phyloP scores from a whole-genome alignment of 108 stramenopile species.

The Cyclotella choctawhatcheeana region DNA sequence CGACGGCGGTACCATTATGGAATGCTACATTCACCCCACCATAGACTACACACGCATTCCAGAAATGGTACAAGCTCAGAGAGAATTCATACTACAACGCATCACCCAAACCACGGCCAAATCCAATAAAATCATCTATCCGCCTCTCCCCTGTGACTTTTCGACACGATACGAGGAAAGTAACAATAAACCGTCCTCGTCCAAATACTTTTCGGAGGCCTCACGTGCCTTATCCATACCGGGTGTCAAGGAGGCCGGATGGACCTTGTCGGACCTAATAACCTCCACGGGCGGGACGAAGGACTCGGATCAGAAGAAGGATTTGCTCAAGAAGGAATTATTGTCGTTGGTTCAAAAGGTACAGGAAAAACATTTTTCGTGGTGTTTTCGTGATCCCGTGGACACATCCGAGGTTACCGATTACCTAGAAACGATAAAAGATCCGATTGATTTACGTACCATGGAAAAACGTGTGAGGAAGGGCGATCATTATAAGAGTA shows the following conservation, averaged over 20 bases:
- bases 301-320: conserved; percentile 77
- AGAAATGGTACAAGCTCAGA: conserved; percentile 84
- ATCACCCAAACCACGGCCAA: conserved; percentile 59
- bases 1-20: conserved; percentile 99
- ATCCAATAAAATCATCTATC: conserved; percentile 69
- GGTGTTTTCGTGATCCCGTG: conserved; percentile 96
- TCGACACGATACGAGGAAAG: conserved; percentile 53
- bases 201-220: conserved; percentile 53
- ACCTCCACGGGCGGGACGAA: conserved; percentile 66
- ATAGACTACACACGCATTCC: conserved; percentile 91
- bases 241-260: conserved; percentile 92
- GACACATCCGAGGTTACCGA: conserved; percentile 86
- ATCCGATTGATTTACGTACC: conserved; percentile 91
- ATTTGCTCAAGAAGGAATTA: conserved; percentile 72
- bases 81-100: conserved; percentile 67
- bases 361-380: conserved; percentile 90
- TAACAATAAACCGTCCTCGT: neutral
- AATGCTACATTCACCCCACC: conserved; percentile 97
- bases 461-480: conserved; percentile 88
- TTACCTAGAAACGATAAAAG: conserved; percentile 83
- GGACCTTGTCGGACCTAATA: conserved; percentile 87
- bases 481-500: conserved; percentile 83
- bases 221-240: conserved; percentile 82
- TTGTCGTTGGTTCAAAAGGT: conserved; percentile 73
- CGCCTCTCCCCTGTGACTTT: conserved; percentile 67